Base-by-base conservation (phyloP, 352 stramenopile species). In the Pythium grandisporangium region DNA sequence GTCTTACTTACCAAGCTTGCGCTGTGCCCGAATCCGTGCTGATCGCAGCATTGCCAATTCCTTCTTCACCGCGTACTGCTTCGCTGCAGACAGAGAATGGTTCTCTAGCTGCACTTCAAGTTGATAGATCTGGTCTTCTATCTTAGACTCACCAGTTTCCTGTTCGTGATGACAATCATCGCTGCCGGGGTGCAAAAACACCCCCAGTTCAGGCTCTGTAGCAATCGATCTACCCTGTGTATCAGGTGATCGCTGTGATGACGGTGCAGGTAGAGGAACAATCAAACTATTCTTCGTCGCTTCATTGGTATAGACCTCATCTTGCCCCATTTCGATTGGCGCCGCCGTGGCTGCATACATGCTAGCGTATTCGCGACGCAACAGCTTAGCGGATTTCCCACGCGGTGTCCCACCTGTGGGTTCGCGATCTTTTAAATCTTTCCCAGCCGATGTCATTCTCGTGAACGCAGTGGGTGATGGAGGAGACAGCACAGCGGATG, bases 61-160 rank as follows among this genome's bases (percentile, higher is more conserved):
- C 50, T 91, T 93, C 58, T 88, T 90, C 25, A 93, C 40, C 24
- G 77, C 76, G 30, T 84, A 91, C 17, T 69, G 75, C 44, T 91
- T 93, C 2, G 75, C 50, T 2, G 54, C 75, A 11, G 75, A 89
- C 6, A 93, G 46, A 6, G 67, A 45, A 17, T 66, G 65, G 35
- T 61, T 60, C 33, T 93, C 80, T 22, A 93, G 62, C 45, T 84
- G 58, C 6, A 23, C n/a, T 29, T 88, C 72, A 20, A 90, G 58
- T 14, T 62, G 36, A 10, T 53, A 50, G 39, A 93, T 89, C 30
- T 78, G 55, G 16, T 16, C 40, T 21, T 45, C 38, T 13, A 47
- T 38, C 33, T 38, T 38, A 16, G 33, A 38, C 11, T 38, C 33
- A 16, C 33, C 33, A n/a, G n/a, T n/a, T n/a, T n/a, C n/a, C n/a